phyloP scores from a whole-genome alignment of 2,329 filamentous ascomycete genomes.

The Aureobasidium sp. region DNA sequence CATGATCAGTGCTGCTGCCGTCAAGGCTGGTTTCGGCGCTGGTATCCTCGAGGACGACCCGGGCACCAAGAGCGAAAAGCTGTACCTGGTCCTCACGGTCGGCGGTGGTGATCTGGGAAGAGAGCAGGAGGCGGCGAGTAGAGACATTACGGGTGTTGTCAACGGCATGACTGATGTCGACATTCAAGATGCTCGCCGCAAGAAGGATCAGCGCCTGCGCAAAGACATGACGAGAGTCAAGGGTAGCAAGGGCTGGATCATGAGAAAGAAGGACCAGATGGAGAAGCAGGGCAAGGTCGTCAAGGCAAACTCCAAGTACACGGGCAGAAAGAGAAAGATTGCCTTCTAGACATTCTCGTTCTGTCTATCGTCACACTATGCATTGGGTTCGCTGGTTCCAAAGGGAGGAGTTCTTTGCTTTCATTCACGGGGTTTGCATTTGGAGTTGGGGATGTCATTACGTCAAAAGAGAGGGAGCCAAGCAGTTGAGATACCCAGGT shows the following conservation, averaged over 20 bases:
- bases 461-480: not conserved
- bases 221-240: conserved; percentile 54
- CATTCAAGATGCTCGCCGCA: conserved; percentile 60
- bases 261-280: conserved; percentile 87
- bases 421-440: not conserved
- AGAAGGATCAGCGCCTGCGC: conserved; percentile 38
- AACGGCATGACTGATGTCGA: conserved; percentile 77
- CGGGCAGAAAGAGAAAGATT: conserved; percentile 73
- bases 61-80: conserved; percentile 90
- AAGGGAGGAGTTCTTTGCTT: not conserved
- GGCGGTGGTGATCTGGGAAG: conserved; percentile 53
- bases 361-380: not conserved
- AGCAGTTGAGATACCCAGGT: conserved; percentile 1
- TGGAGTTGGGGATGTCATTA: not conserved
- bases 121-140: conserved; percentile 39
- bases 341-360: conserved; percentile 53
- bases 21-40: conserved; percentile 90
- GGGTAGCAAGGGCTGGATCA: conserved; percentile 75
- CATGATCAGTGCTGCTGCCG: conserved; percentile 86
- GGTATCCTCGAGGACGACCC: conserved; percentile 92
- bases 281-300: conserved; percentile 90
- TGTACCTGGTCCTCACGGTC: conserved; percentile 92
- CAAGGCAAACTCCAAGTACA: conserved; percentile 87
- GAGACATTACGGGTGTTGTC: conserved; percentile 83
- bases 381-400: not conserved